phyloP scores from a whole-genome alignment of 169 alveolate species.

The Plasmodium adleri region DNA sequence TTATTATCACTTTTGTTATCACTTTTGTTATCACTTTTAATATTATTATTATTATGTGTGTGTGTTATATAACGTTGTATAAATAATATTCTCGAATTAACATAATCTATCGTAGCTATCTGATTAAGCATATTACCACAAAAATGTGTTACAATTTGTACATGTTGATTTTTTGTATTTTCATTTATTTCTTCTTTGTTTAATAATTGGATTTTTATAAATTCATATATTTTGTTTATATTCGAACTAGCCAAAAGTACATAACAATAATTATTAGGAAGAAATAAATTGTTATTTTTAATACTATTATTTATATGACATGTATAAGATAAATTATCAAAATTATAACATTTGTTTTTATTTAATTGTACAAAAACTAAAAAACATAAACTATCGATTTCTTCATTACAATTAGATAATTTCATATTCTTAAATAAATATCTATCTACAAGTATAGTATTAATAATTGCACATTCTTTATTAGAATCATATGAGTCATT shows the following conservation, averaged over 20 bases:
- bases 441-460: slow-evolving; percentile 49
- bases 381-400: slow-evolving; percentile 30
- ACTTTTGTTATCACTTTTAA: too few relatives aligned
- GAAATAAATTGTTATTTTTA: slow-evolving; percentile 23
- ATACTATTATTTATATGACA: slow-evolving; percentile 52
- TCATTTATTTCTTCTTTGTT: slow-evolving; percentile 32
- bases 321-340: slow-evolving; percentile 69
- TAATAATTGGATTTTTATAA: slow-evolving; percentile 23
- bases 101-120: slow-evolving; percentile 54
- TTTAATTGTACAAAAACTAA: slow-evolving; percentile 71
- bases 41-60: background rate
- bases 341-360: slow-evolving; percentile 60
- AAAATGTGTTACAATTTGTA: slow-evolving; percentile 68
- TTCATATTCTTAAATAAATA: slow-evolving; percentile 33
- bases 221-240: slow-evolving; percentile 33
- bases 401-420: slow-evolving; percentile 39
- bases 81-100: slow-evolving; percentile 51
- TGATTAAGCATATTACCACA: slow-evolving; percentile 73
- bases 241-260: slow-evolving; percentile 68
- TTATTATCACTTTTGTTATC: background rate
- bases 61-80: slow-evolving; percentile 48
- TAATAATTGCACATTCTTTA: slow-evolving; percentile 34
- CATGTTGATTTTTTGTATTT: slow-evolving; percentile 34
- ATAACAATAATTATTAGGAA: slow-evolving; percentile 47
- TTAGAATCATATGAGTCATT: background rate